Percentiles rank a stretch among this genome's conserved stretches.
phyloP scores from a whole-genome alignment of 441 rosid genomes.

The Oxalis stricta region DNA sequence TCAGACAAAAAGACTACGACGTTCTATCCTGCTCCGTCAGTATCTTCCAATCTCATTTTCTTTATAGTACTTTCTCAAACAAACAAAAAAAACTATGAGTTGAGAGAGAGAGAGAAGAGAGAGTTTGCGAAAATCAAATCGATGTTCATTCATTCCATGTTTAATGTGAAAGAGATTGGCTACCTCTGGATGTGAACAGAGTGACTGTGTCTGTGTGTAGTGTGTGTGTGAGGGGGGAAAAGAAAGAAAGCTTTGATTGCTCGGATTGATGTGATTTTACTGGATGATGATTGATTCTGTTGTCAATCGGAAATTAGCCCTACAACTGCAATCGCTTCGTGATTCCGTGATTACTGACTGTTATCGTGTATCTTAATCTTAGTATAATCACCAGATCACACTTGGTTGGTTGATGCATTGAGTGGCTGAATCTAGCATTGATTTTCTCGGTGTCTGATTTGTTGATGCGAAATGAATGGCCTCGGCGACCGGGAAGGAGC shows the following conservation, averaged over 20 bases:
- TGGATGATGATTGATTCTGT: too few species aligned
- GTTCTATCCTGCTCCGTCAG: conserved; percentile 20
- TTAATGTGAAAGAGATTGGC: conserved; percentile 4
- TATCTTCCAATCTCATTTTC: conserved; percentile 14
- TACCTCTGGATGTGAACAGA: too few species aligned
- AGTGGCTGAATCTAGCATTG: conserved; percentile 1
- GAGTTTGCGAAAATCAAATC: conserved; percentile 5
- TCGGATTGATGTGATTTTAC: conserved; percentile 10
- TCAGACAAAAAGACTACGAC: conserved; percentile 16
- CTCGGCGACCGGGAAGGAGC: conserved; percentile 37
- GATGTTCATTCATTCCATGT: conserved; percentile 2
- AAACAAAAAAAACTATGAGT: neutral
- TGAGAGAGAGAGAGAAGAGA: neutral
- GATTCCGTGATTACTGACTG: conserved; percentile 3
- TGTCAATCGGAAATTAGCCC: too few species aligned
- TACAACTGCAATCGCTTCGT: too few species aligned
- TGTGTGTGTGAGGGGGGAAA: neutral
- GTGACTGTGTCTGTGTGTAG: neutral
- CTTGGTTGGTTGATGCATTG: conserved; percentile 5
- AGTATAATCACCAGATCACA: conserved; percentile 13
- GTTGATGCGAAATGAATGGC: conserved; percentile 30
- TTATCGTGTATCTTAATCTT: conserved; percentile 11
- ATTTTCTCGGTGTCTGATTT: neutral
- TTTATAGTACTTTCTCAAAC: neutral
- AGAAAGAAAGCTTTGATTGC: too few species aligned